Evolutionary conservation across 305 asterid species (phyloP).

Genomic region (Fraxinus velutina): DNA sequence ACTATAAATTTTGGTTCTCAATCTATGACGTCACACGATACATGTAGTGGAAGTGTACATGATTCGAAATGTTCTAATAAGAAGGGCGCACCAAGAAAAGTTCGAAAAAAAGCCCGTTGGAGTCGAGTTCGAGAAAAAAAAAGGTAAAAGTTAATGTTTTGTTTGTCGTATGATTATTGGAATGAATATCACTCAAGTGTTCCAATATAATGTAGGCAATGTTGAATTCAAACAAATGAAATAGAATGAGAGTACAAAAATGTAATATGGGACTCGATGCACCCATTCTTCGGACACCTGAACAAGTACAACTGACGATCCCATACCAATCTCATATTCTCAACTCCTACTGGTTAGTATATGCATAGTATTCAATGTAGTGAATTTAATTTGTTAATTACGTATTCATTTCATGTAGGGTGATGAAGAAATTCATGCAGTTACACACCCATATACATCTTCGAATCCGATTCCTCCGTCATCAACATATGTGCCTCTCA

Average conservation of each 20-base stretch:
- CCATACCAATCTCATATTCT: background rate
- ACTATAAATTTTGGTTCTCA: background rate
- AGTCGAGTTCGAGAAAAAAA: background rate
- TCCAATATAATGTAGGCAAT: background rate
- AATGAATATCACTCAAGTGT: background rate
- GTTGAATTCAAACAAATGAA: background rate
- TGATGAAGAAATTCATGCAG: no score
- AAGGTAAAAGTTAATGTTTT: background rate
- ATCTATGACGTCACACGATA: background rate
- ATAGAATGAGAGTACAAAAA: background rate
- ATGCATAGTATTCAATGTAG: no score
- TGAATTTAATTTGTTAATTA: no score
- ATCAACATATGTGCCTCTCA: no score
- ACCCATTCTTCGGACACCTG: background rate
- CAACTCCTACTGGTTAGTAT: background rate
- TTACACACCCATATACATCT: no score
- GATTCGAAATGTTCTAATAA: background rate
- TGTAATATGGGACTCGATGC: background rate
- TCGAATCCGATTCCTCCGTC: no score
- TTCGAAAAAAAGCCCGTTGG: background rate
- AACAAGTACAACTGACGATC: background rate
- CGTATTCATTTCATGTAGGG: no score
- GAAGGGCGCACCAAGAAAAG: background rate
- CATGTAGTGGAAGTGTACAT: background rate
- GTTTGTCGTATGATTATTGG: background rate